Base-by-base conservation (phyloP, 192 early-diverging fungal genomes). In the Entomortierella parvispora region DNA sequence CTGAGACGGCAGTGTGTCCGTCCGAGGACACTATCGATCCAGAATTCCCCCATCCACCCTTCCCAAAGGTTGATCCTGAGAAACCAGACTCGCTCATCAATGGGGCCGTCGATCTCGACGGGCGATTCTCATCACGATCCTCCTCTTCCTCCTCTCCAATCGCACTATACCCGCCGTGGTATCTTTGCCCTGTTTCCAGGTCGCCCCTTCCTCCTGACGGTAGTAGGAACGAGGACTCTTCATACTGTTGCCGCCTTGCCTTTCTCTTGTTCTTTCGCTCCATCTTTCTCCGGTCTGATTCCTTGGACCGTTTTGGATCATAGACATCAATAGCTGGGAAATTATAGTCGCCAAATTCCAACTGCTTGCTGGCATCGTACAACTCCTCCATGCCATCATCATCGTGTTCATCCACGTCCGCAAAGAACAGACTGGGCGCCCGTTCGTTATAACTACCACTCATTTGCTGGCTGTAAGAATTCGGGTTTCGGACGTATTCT, bases 281-380 rank as follows among this genome's bases (percentile, higher is more conserved):
- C 71, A 76, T 76, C 26, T 76, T 76, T 34, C 71, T 29, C 22
- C 71, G 57, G 29, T 76, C 71, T 11, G 51, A 67, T n/a, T 76
- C 71, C 46, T 67, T 76, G 58, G 71, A 76, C 37, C 71, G 31
- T 17, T 71, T 48, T 1, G 69, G 69, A 25, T 71, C 69, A 49
- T 56, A 63, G 2, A 71, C 69, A 67, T 85, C 86, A 37, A 85
- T 80, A 2, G 83, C 82, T 4, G 86, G 86, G 32, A 80, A 87
- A 43, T 87, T 87, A 29, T 87, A 87, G 47, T 87, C 86, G 4
- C 86, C 86, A 75, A 85, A 87, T 31, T 81, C 55, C 61, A 85
- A 67, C 10, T 75, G 65, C n/a, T 81, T 66, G 40, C 82, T 82
- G 3, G 71, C 59, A 29, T 55, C 58, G 45, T 87, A 87, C 29